Conservation (phyloP, 768 basidiomycete species). For the Amylocystis lapponica region DNA sequence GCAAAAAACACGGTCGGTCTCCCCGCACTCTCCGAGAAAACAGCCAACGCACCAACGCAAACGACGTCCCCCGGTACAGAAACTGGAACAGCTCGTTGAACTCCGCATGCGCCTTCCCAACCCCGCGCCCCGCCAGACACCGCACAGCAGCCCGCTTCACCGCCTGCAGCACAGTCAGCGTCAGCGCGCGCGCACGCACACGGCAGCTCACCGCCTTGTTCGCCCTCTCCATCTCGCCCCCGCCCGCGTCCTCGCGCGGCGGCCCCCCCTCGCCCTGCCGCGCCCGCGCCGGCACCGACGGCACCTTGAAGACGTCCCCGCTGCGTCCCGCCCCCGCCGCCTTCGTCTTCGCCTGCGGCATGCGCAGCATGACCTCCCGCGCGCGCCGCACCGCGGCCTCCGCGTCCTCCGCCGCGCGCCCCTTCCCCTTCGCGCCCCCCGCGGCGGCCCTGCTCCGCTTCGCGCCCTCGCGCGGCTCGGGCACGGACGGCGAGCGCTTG, state of each 20-base stretch:
- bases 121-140: slow-evolving; percentile 25
- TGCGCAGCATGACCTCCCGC: slow-evolving; percentile 32
- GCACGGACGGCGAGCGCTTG: slow-evolving; percentile 15
- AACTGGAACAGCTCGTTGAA: slow-evolving; percentile 36
- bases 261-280: slow-evolving; percentile 21
- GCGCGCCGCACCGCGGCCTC: slow-evolving; percentile 30
- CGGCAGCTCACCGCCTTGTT: slow-evolving; percentile 51
- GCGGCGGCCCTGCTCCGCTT: slow-evolving; percentile 14
- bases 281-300: slow-evolving; percentile 31
- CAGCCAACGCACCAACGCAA: slow-evolving; percentile 38
- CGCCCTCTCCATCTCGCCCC: slow-evolving; percentile 43
- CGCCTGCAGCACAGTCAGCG: slow-evolving; percentile 19
- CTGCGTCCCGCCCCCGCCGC: slow-evolving; percentile 12
- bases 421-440: slow-evolving; percentile 15
- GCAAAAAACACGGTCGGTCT: too few species aligned
- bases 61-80: slow-evolving; percentile 35
- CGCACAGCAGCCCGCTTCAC: slow-evolving; percentile 35
- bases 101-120: slow-evolving; percentile 31
- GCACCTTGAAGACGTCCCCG: slow-evolving; percentile 4
- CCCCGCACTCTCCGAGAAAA: too few species aligned
- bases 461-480: slow-evolving; percentile 17
- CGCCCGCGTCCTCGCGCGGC: slow-evolving; percentile 31
- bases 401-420: slow-evolving; percentile 11
- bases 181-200: not conserved
- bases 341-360: slow-evolving; percentile 23